Conservation (phyloP, 164 flowering plant species). For the Kalanchoe fedtschenkoi region DNA sequence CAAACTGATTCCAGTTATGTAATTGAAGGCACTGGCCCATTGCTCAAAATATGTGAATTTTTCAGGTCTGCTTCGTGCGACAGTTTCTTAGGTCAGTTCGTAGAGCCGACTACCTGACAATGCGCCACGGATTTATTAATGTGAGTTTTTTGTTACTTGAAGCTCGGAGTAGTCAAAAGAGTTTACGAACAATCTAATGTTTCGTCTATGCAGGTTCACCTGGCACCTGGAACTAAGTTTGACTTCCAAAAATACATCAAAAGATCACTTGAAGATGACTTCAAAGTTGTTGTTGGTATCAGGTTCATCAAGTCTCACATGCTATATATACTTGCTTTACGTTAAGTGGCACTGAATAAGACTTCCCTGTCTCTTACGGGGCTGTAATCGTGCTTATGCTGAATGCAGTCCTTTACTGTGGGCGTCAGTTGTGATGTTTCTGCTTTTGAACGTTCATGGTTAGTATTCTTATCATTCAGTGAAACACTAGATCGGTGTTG, state of each 20-base stretch:
- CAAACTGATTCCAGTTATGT: not conserved
- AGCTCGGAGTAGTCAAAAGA: not conserved
- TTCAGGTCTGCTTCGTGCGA: constrained; percentile 76
- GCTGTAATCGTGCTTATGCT: not conserved
- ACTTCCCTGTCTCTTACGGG: not conserved
- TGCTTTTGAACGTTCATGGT: constrained; percentile 49
- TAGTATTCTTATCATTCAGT: constrained; percentile 5
- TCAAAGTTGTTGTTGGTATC: constrained; percentile 50
- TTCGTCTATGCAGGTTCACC: constrained; percentile 31
- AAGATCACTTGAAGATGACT: constrained; percentile 62
- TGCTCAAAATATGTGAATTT: not conserved
- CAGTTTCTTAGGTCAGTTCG: constrained; percentile 81
- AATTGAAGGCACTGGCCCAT: not conserved
- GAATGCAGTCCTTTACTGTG: constrained; percentile 36
- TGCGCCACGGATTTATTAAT: constrained; percentile 80
- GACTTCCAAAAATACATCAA: constrained; percentile 59
- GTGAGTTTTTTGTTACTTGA: constrained; percentile 15
- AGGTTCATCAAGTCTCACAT: constrained; percentile 24
- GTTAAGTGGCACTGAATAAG: not conserved
- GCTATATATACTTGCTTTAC: not conserved
- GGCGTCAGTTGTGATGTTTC: constrained; percentile 42
- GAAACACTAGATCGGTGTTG: not conserved
- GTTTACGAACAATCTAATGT: not conserved
- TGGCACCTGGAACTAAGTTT: constrained; percentile 47
- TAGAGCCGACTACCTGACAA: constrained; percentile 71